Base-by-base conservation (phyloP, 352 stramenopile species). In the Pythium plurisporium region DNA sequence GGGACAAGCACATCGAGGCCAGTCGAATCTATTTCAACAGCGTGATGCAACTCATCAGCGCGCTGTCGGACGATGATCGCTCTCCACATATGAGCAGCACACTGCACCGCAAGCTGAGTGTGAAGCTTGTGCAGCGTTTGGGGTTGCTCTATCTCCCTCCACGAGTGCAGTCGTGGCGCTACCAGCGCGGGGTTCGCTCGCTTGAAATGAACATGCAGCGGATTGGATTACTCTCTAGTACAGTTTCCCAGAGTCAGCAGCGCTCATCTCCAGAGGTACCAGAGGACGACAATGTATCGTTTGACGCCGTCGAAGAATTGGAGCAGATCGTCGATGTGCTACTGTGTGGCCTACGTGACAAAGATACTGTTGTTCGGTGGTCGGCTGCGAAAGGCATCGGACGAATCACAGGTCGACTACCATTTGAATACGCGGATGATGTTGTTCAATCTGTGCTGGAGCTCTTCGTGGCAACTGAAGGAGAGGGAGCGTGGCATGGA, bases 381-480 rank as follows among this genome's bases (percentile, higher is more conserved):
- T 99, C 94, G 2, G 94, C 96, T 22, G 97, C 97, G n/a, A 99
- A 99, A 65, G 97, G 96, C 14, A 92, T 99, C 43, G 97, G 96
- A 8, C 84, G 97, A 7, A 89, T 99, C 53, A 98, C 95, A 3
- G 90, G 95, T 27, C 82, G 97, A 1, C 72, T 99, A 14, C 94
- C 95, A 2, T 90, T 89, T 41, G 77, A 92, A 33, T 98, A 97
- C 65, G 96, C 92, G 0, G 94, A 99, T 47, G 97, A 99, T 67
- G 96, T 99, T 19, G 87, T 99, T 0, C 89, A 97, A 68, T 96
- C 92, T 8, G 86, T 99, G 11, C 59, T 99, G 14, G 81, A 97
- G 55, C 77, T 98, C 5, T 98, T 98, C 69, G 73, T 93, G 8
- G 89, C 97, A 44, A 84, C 74, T 1, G 94, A 99, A 64, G 76